A percentile compares a stretch with the other conserved stretches of the same genome.
Conservation (phyloP, 305 asterid species). For the Fraxinus xanthoxyloides region DNA sequence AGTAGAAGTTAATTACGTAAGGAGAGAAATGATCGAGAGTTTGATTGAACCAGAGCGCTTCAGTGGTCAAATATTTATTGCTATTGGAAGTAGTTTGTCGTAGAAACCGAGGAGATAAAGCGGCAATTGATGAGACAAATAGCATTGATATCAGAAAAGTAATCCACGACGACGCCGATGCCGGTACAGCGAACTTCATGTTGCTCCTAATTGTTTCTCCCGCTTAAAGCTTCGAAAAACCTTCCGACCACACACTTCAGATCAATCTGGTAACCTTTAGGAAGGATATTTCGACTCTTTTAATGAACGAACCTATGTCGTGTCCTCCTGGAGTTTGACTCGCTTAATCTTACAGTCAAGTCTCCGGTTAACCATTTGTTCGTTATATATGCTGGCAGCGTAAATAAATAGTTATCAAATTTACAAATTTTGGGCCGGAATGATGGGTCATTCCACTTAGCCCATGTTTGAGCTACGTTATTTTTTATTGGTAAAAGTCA, state of each 20-base stretch:
- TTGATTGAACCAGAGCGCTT: constrained; percentile 76
- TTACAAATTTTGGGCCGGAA: too few species aligned
- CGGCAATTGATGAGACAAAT: constrained; percentile 19
- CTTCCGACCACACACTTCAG: neutral
- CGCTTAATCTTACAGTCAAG: neutral
- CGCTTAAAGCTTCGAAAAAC: neutral
- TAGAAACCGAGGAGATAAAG: constrained; percentile 36
- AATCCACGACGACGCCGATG: neutral
- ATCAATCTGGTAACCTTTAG: neutral
- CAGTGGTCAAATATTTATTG: constrained; percentile 51
- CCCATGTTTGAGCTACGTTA: too few species aligned
- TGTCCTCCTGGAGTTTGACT: neutral
- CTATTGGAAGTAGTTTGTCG: constrained; percentile 34
- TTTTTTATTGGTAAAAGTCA: too few species aligned
- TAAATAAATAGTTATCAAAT: neutral
- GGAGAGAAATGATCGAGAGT: constrained; percentile 98
- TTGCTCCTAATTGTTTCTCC: neutral
- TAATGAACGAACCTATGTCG: neutral
- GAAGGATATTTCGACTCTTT: constrained; percentile 15
- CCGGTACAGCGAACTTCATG: constrained; percentile 27
- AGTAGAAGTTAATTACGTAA: constrained; percentile 38
- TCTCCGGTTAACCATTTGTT: neutral
- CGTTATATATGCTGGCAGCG: neutral
- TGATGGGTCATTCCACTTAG: too few species aligned
- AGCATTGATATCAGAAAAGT: constrained; percentile 15